These are phyloP conservation scores for Paraconiothyrium brasiliense DNA, from an alignment of 2,329 filamentous ascomycete species.

Conservation along the genomic window DNA sequence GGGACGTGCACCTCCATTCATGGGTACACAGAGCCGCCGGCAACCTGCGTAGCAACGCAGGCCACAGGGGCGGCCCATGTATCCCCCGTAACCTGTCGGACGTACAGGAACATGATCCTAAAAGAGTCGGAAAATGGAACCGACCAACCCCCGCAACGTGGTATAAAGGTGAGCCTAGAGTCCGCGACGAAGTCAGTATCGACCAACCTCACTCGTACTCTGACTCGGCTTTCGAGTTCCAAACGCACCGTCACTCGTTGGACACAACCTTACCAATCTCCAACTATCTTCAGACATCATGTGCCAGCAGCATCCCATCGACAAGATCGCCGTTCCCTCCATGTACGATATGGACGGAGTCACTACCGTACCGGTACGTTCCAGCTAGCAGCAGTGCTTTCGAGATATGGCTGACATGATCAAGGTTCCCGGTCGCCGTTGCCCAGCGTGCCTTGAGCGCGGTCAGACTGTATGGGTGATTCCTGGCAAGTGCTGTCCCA, in stretches of 20 bases:
- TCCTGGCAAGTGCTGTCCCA: constrained; percentile 51
- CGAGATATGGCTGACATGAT: not conserved
- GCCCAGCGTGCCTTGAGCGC: constrained; percentile 51
- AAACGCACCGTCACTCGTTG: constrained; percentile 1
- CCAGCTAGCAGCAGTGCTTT: not conserved
- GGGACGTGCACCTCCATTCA: not conserved
- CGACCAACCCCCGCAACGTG: not conserved
- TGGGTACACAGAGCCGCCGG: constrained; percentile 4
- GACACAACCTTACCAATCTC: not conserved
- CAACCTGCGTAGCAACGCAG: constrained; percentile 8
- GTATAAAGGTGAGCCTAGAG: not conserved
- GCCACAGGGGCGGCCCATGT: constrained; percentile 9
- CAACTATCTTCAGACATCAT: constrained; percentile 24
- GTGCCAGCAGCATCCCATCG: constrained; percentile 39
- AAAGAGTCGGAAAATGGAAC: not conserved
- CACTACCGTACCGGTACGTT: constrained; percentile 47
- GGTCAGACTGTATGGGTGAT: constrained; percentile 54
- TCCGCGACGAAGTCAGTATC: constrained; percentile 7
- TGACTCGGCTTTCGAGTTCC: constrained; percentile 1
- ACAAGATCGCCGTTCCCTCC: constrained; percentile 36
- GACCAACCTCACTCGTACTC: not conserved
- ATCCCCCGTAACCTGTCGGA: not conserved
- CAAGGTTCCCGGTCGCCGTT: constrained; percentile 52
- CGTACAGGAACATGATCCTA: not conserved
- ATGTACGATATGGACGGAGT: constrained; percentile 44